Evolutionary conservation across 305 asterid species (phyloP).

Genomic region (Fraxinus angustifolia): DNA sequence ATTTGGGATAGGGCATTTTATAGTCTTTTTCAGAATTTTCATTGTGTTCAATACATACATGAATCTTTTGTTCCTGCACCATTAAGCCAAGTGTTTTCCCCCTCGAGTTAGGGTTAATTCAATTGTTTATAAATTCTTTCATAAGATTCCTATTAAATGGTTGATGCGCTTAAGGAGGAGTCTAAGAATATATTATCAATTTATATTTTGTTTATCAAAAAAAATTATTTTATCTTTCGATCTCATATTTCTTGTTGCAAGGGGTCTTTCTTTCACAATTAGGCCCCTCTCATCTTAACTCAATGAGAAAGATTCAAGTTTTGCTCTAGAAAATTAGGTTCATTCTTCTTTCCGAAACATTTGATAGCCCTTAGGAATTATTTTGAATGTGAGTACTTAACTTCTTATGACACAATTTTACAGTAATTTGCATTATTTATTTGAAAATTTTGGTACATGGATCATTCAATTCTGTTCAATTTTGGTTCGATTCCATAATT

Average conservation of each 20-base stretch:
- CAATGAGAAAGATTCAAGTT: not conserved
- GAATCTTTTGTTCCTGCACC: not conserved
- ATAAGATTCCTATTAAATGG: not conserved
- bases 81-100: not conserved
- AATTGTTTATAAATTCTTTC: not conserved
- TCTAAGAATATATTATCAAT: no score
- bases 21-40: not conserved
- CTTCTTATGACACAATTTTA: not conserved
- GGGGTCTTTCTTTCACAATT: not conserved
- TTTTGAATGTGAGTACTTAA: not conserved
- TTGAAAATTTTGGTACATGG: not conserved
- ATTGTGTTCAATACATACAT: not conserved
- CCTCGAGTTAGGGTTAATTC: not conserved
- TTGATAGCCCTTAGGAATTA: not conserved
- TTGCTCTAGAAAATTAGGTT: not conserved
- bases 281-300: not conserved
- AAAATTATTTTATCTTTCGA: no score
- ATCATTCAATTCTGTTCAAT: no score
- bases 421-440: not conserved
- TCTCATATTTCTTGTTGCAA: not conserved
- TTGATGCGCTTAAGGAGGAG: not conserved
- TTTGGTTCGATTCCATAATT: not conserved
- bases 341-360: not conserved
- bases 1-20: not conserved
- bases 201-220: not conserved